Base-by-base conservation (phyloP, 192 early-diverging fungal species). In the Backusella tarrabulga region DNA sequence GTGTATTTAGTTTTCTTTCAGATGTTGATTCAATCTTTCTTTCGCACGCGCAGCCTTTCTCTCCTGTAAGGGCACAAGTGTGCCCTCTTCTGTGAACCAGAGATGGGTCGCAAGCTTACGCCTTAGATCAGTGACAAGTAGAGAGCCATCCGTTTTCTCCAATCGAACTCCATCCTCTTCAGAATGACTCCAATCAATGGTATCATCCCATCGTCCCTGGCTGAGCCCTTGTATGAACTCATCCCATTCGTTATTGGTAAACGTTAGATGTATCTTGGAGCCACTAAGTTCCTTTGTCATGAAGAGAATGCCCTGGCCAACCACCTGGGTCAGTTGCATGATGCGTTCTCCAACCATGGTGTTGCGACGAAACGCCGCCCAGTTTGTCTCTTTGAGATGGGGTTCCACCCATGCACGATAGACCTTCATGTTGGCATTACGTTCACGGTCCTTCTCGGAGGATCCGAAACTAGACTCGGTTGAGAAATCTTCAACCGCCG, bases 231-330 rank as follows among this genome's bases (percentile, higher is more conserved):
- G 44, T 9, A 84, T 70, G 34, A 84, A 84, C 44, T 78, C 83
- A 40, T 84, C 83, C 83, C 83, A 84, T 70, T 84, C 83, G 34
- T 76, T 77, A 36, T 84, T 84, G 0, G 83, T 84, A 38, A 84
- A 84, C 15, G 83, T 84, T 17, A 84, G 46, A 36, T 84, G 83
- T 8, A 86, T 56, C 56, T 86, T 86, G 0, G 83, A 82, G 15
- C 85, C 85, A n/a, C 81, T 83, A 8, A 86, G 50, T 75, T 86
- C 85, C 52, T 86, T 86, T 21, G 85, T 86, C 85, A 86, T 82
- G 15, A 86, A 44, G 12, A 86, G 63, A 8, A 86, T 79, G 5
- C 85, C 85, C 56, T 84, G 76, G n/a, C 85, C 85, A 7, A 84
- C 70, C 8, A 78, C 63, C 67, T 80, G 76, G 6, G 76, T 76